Percentiles rank a stretch among this genome's conserved stretches.
Evolutionary conservation across 805 yeast genomes (phyloP).

Genomic region (Diddensiella santjacobensis): DNA sequence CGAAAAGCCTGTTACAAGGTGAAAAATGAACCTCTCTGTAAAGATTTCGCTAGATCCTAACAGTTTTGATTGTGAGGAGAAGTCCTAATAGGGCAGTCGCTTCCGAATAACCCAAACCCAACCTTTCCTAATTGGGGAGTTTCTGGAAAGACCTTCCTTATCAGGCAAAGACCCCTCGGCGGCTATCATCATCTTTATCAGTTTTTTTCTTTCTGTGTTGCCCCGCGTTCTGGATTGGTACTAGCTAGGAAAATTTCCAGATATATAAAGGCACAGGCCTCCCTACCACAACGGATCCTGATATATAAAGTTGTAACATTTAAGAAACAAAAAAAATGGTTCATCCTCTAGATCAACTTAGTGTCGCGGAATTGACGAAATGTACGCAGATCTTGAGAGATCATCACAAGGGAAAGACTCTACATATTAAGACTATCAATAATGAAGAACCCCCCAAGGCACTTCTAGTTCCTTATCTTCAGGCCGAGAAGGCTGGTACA

Average conservation of each 20-base stretch:
- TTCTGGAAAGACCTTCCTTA: neutral
- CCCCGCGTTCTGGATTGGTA: neutral
- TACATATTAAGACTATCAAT: constrained; percentile 33
- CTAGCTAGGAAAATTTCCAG: no score
- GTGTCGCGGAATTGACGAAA: constrained; percentile 29
- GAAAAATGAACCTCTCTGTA: no score
- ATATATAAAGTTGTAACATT: no score
- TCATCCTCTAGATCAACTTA: constrained; percentile 36
- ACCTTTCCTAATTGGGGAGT: no score
- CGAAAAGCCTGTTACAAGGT: no score
- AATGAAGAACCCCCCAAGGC: constrained; percentile 70
- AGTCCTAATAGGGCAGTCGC: neutral
- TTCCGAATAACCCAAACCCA: no score
- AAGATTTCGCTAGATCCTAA: no score
- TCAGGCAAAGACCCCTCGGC: neutral
- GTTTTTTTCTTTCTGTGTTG: neutral
- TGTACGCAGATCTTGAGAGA: constrained; percentile 28
- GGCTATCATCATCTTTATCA: neutral
- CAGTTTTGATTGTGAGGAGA: no score
- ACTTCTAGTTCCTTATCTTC: constrained; percentile 61
- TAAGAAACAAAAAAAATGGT: constrained; percentile 20
- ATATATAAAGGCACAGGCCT: neutral
- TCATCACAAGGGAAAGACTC: constrained; percentile 28
- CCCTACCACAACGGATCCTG: no score
- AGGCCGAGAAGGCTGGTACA: constrained; percentile 54